Percentiles rank a stretch among this genome's conserved stretches.
These are phyloP conservation scores for Xerocomellus dryophilus DNA, from an alignment of 768 basidiomycete species.

Conservation along the genomic window DNA sequence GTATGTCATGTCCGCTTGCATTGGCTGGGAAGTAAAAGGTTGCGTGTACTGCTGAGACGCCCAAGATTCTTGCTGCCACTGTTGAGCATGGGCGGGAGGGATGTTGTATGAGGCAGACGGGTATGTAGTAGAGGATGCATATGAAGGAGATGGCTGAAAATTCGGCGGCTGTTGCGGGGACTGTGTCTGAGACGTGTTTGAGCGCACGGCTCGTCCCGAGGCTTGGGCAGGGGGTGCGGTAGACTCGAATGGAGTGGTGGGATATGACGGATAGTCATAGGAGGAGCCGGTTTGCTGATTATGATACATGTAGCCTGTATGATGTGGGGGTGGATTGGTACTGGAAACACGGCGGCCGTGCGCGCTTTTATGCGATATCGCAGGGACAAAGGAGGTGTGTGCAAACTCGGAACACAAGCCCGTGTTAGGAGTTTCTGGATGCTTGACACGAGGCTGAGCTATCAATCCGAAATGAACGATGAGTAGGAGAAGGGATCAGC, in stretches of 20 bases:
- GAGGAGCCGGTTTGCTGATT: slow-evolving; percentile 41
- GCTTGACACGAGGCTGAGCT: slow-evolving; percentile 34
- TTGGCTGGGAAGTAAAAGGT: slow-evolving; percentile 33
- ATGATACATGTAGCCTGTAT: slow-evolving; percentile 53
- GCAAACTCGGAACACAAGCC: slow-evolving; percentile 29
- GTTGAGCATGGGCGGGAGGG: slow-evolving; percentile 32
- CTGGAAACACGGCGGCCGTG: slow-evolving; percentile 17
- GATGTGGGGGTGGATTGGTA: slow-evolving; percentile 44
- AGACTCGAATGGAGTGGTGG: slow-evolving; percentile 26
- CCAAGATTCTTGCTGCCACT: slow-evolving; percentile 44
- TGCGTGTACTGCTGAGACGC: slow-evolving; percentile 32
- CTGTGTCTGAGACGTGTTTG: slow-evolving; percentile 34
- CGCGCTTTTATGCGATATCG: slow-evolving; percentile 34
- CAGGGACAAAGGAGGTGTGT: slow-evolving; percentile 25
- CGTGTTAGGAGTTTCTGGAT: slow-evolving; percentile 31
- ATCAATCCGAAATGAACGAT: slow-evolving; percentile 36
- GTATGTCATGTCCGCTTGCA: slow-evolving; percentile 36
- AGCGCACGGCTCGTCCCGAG: slow-evolving; percentile 29
- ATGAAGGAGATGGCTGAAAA: slow-evolving; percentile 30
- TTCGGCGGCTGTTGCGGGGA: slow-evolving; percentile 28
- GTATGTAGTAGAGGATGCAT: slow-evolving; percentile 29
- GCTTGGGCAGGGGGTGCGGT: slow-evolving; percentile 28
- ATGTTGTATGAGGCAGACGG: slow-evolving; percentile 30
- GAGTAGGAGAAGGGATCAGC: slow-evolving; percentile 35
- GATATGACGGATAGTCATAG: slow-evolving; percentile 53